These are phyloP conservation scores for Plenodomus tracheiphilus DNA, from an alignment of 2,329 filamentous ascomycete species.

Conservation along the genomic window DNA sequence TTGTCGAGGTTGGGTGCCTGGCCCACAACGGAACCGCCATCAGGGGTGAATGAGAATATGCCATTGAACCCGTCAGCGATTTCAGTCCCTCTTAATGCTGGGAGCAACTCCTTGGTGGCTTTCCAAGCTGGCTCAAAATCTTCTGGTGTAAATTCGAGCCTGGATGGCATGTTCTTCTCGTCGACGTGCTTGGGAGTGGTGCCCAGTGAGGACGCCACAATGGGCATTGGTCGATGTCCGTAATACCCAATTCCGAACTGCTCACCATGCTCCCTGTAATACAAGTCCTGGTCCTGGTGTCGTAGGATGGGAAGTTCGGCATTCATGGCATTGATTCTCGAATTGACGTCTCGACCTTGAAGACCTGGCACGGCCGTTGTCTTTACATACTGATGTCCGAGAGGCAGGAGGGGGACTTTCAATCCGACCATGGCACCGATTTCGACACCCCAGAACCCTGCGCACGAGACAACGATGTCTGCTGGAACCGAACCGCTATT, in stretches of 20 bases:
- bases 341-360: constrained; percentile 45
- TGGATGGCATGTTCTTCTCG: constrained; percentile 66
- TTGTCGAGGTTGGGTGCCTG: constrained; percentile 61
- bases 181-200: constrained; percentile 57
- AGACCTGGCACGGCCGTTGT: constrained; percentile 58
- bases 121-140: constrained; percentile 66
- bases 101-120: constrained; percentile 58
- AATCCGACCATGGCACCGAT: constrained; percentile 64
- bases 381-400: constrained; percentile 67
- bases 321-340: constrained; percentile 50
- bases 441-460: constrained; percentile 69
- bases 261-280: constrained; percentile 67
- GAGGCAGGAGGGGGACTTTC: constrained; percentile 61
- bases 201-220: constrained; percentile 59
- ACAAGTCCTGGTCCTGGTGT: constrained; percentile 66
- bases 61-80: constrained; percentile 67
- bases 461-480: constrained; percentile 65
- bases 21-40: constrained; percentile 64
- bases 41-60: constrained; percentile 68
- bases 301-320: constrained; percentile 62
- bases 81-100: constrained; percentile 54
- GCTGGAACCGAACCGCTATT: constrained; percentile 55
- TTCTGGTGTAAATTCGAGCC: constrained; percentile 61
- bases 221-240: constrained; percentile 64
- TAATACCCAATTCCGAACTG: constrained; percentile 67